Evolutionary conservation across 371 early-diverging fungal species (phyloP), one percentile per base, ranked within the genome.

Genomic region (Cokeromyces recurvatus): DNA sequence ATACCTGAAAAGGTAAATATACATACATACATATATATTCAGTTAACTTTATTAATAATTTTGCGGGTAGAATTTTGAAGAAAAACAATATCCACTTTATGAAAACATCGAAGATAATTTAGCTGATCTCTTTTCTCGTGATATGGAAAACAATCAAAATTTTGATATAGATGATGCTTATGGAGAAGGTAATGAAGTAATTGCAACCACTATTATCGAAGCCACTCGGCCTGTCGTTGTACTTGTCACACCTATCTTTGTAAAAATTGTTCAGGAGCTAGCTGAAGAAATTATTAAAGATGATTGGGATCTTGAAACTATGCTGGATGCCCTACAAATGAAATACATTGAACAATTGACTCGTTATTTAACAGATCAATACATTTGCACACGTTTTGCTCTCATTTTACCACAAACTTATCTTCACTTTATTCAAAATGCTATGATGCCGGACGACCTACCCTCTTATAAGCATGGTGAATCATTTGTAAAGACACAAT

Each of bases 371-470:
- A 75, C 78, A 5, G 75, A 79, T 16, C 70, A 77, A 38, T 75
- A 63, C 35, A 57, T 71, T 4, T 69, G 67, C 22, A 71, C 70
- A 17, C 78, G 75, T 34, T 76, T 86, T 48, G 69, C 81, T 0
- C 61, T 86, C 9, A 72, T 71, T 37, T 51, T 84, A 7, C 87
- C 88, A 2, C 66, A 71, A 23, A 62, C 86, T 0, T 81, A 86
- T 46, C 53, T 87, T 3, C 84, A 84, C 9, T 82, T 81, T 43
- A 85, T 90, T 39, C 89, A 90, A 62, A 89, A 90, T 51, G 86
- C 85, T 16, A 71, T 81, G 61, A 68, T 89, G 25, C 88, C 89
- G 0, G 87, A 85, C 39, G 81, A 82, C 23, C 51, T 82, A 12
- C 79, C 81, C 8, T 72, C 74, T 2, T 66, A 78, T 36, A 75